Conservation (phyloP, 441 rosid species). For the Corymbia calophylla region DNA sequence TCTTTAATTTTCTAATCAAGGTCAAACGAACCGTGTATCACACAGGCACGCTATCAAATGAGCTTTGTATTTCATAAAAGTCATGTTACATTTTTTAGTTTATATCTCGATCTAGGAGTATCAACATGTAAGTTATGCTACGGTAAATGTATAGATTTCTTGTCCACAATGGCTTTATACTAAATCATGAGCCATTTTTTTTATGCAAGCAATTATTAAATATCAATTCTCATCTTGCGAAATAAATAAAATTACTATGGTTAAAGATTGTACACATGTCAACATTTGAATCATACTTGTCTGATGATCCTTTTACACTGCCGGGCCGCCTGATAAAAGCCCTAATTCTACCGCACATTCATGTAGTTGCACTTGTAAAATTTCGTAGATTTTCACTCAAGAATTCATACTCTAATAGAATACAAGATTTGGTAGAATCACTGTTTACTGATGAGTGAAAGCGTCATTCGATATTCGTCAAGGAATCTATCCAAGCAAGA, state of each 20-base stretch:
- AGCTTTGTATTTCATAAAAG: neutral
- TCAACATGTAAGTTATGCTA: too few relatives aligned
- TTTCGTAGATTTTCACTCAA: too few relatives aligned
- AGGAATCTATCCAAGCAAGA: neutral
- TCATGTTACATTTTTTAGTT: too few relatives aligned
- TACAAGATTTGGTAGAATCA: rapidly evolving
- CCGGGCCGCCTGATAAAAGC: rapidly evolving
- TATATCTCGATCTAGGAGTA: too few relatives aligned
- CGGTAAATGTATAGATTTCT: too few relatives aligned
- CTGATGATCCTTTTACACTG: neutral
- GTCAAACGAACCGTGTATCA: neutral
- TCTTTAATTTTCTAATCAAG: neutral
- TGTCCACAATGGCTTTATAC: too few relatives aligned
- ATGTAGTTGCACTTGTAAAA: too few relatives aligned
- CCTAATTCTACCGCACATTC: neutral
- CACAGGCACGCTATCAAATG: neutral
- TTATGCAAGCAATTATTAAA: too few relatives aligned
- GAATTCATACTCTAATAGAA: neutral
- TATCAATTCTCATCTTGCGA: too few relatives aligned
- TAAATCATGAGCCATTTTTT: too few relatives aligned
- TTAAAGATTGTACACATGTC: neutral
- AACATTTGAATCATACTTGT: neutral
- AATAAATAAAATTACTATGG: neutral
- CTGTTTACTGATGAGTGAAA: rapidly evolving
- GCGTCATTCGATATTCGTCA: rapidly evolving